A percentile compares a stretch with the other conserved stretches of the same genome.
phyloP scores from a whole-genome alignment of 1,284 basidiomycete species.

The Austroboletus novae-zelandiae region DNA sequence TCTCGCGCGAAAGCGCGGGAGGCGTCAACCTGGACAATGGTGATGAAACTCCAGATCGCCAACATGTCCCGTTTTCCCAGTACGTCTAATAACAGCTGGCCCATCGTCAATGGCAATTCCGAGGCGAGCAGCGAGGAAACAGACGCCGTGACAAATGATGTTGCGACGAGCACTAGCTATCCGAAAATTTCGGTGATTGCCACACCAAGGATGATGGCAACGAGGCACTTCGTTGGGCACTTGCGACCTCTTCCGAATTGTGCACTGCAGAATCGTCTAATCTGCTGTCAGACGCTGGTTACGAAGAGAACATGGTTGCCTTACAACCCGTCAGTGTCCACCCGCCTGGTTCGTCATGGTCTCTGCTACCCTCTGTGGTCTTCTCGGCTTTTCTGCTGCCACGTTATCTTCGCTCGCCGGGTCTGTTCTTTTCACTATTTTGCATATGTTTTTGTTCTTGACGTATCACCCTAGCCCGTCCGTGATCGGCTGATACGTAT shows the following conservation, averaged over 20 bases:
- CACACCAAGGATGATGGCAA: conserved; percentile 71
- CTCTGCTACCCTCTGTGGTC: conserved; percentile 53
- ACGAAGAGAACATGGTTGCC: not conserved
- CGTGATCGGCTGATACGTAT: conserved; percentile 68
- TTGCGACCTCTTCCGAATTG: conserved; percentile 70
- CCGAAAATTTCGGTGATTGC: conserved; percentile 59
- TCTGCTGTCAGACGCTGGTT: conserved; percentile 4
- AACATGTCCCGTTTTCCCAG: conserved; percentile 71
- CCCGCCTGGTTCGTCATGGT: conserved; percentile 76
- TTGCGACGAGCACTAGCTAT: conserved; percentile 61
- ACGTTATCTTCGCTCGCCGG: conserved; percentile 66
- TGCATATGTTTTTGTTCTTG: not conserved
- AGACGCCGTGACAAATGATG: conserved; percentile 62
- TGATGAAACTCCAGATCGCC: conserved; percentile 67
- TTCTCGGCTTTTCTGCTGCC: conserved; percentile 63
- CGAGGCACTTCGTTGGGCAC: conserved; percentile 66
- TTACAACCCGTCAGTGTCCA: conserved; percentile 75
- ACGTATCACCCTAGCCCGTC: conserved; percentile 49
- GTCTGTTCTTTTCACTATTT: conserved; percentile 36
- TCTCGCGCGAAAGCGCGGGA: conserved; percentile 74
- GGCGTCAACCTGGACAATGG: conserved; percentile 74
- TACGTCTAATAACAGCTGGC: conserved; percentile 63
- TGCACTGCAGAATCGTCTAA: conserved; percentile 77
- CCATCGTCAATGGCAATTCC: conserved; percentile 64
- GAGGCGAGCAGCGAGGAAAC: conserved; percentile 49